Base-by-base conservation (phyloP, 1,284 basidiomycete genomes). In the Cutaneotrichosporon spelunceum region DNA sequence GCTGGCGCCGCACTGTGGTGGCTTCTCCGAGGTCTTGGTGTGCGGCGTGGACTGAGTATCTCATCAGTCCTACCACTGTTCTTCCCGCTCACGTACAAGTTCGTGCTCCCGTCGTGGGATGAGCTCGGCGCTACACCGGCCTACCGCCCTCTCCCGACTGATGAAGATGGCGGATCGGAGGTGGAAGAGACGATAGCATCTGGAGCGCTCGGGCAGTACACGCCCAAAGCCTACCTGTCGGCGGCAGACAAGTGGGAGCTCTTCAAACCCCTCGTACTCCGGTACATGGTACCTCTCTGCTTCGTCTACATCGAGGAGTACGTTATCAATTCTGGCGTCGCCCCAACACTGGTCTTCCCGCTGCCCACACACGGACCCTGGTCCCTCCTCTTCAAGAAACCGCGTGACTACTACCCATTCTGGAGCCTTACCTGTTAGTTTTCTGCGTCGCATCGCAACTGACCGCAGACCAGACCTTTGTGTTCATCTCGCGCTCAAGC, bases 1-100 rank as follows among this genome's bases (percentile, higher is more conserved):
- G 88, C 89, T 0, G 96, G 95, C 6, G 93, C 95, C 0, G 88
- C 88, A 44, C 76, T 96, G 7, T 99, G 95, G 95, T 98, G 95
- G 95, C 83, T 93, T 66, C 81, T 98, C 1, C 83, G 96, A 36
- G 86, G 86, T 0, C 79, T 96, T 1, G 95, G 95, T 14, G 91
- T 99, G 7, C 84, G 86, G 54, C 73, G 81, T 8, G 96, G 94
- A 0, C 86, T 99, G 24, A 88, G 90, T 1, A 73, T 93, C 19
- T 92, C 89, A 8, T 78, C 74, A 26, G 71, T 92, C 54, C 79
- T 95, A 29, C 92, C 92, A 0, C 82, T 91, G 54, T 80, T 88
- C 55, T 88, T 88, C 56, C 89, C 90, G 0, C 58, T 88, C 34
- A 83, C 88, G 10, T 93, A 88, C 73, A 85, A 85, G 71, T 82